Conservation (phyloP, 495 filamentous ascomycete genomes). For the Trichoderma virens region DNA sequence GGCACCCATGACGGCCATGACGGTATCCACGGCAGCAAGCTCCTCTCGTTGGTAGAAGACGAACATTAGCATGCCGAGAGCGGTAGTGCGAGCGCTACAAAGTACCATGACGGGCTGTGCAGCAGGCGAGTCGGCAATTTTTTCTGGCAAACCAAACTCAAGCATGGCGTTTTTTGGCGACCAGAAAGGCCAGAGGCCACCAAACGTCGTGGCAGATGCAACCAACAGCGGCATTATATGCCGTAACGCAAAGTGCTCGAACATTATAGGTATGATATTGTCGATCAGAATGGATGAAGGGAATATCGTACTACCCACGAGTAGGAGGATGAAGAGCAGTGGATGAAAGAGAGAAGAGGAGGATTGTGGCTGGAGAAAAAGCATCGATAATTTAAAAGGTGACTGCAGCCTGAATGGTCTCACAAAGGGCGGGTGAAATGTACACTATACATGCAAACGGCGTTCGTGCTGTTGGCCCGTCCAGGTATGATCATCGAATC, state of each 20-base stretch:
- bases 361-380: neutral
- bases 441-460: neutral
- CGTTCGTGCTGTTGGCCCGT: neutral
- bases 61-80: constrained; percentile 19
- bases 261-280: neutral
- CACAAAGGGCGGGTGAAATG: neutral
- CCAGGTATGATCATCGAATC: neutral
- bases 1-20: constrained; percentile 17
- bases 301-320: neutral
- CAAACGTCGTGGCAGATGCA: constrained; percentile 20
- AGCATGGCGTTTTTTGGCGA: constrained; percentile 19
- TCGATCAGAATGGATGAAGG: neutral
- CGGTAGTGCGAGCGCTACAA: constrained; percentile 20
- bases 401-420: neutral
- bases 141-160: constrained; percentile 21
- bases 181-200: constrained; percentile 21
- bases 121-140: constrained; percentile 17
- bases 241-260: neutral
- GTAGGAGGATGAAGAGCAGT: neutral
- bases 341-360: neutral
- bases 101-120: constrained; percentile 21
- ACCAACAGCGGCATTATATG: constrained; percentile 22
- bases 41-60: constrained; percentile 19
- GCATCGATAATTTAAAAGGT: neutral
- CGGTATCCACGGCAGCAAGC: constrained; percentile 20